Conservation (phyloP, 2,329 filamentous ascomycete genomes). For the Plectosphaerella sp. region DNA sequence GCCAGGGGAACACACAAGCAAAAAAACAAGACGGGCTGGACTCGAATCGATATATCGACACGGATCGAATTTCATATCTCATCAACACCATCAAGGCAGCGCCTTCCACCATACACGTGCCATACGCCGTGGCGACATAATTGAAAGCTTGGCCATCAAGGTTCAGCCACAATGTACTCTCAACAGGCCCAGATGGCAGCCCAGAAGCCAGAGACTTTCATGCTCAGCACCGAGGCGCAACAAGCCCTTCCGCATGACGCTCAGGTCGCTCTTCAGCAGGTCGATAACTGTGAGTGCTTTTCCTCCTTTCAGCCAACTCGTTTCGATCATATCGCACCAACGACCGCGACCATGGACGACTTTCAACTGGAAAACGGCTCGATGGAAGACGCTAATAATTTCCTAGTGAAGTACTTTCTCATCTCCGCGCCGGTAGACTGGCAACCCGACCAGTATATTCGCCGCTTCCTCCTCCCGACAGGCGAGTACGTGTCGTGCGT, state of each 20-base stretch:
- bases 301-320: not conserved
- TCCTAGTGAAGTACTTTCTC: constrained; percentile 94
- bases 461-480: constrained; percentile 89
- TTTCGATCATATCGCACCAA: not conserved
- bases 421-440: constrained; percentile 98
- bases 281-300: constrained; percentile 78
- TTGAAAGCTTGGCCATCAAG: not conserved
- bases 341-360: constrained; percentile 12
- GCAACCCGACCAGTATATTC: constrained; percentile 94
- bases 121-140: not conserved
- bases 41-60: constrained; percentile 27
- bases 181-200: constrained; percentile 84
- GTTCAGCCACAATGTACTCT: constrained; percentile 62
- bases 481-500: constrained; percentile 99
- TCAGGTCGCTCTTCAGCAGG: constrained; percentile 94
- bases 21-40: constrained; percentile 34
- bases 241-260: constrained; percentile 94
- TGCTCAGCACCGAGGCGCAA: constrained; percentile 95
- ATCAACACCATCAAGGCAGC: constrained; percentile 12
- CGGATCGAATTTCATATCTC: constrained; percentile 2
- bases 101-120: constrained; percentile 9
- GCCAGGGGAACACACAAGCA: not conserved
- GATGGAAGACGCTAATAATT: too few relatives aligned
- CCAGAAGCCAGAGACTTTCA: constrained; percentile 97
- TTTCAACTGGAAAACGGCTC: too few relatives aligned